phyloP scores from a whole-genome alignment of 2,329 filamentous ascomycete species.

The Conoideocrella luteorostrata region DNA sequence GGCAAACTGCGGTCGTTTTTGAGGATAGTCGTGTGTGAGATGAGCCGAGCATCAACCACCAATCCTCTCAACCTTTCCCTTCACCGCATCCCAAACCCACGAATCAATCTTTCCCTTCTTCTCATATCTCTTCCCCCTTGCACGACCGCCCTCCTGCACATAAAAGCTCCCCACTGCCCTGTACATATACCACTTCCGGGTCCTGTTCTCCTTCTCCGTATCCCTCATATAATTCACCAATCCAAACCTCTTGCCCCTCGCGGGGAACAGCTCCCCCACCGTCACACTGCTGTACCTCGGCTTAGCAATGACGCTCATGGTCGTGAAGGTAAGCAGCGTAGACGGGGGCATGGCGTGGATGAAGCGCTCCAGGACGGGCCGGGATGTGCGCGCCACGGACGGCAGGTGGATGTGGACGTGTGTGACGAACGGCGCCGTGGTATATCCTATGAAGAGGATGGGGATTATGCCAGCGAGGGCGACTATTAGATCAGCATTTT shows the following conservation, averaged over 20 bases:
- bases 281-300: conserved; percentile 41
- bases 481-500: conserved; percentile 38
- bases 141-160: conserved; percentile 24
- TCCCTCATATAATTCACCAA: conserved; percentile 36
- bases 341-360: conserved; percentile 38
- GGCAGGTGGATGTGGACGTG: conserved; percentile 67
- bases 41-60: conserved; percentile 5
- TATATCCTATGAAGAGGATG: conserved; percentile 56
- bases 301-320: conserved; percentile 49
- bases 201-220: conserved; percentile 25
- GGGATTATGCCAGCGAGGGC: conserved; percentile 57
- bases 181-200: conserved; percentile 34
- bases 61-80: conserved; percentile 24
- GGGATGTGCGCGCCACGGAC: conserved; percentile 54
- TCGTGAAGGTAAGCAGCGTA: conserved; percentile 44
- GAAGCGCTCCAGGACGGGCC: conserved; percentile 47
- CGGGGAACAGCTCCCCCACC: conserved; percentile 29
- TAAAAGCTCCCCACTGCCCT: conserved; percentile 32
- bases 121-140: conserved; percentile 6
- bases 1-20: not conserved
- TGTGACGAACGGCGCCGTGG: conserved; percentile 64
- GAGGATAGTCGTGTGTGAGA: no score
- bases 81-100: conserved; percentile 36
- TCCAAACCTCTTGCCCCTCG: conserved; percentile 22
- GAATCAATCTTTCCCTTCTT: conserved; percentile 23